Conservation (phyloP, 176 grass and related monocot species). For the Musa beccarii region DNA sequence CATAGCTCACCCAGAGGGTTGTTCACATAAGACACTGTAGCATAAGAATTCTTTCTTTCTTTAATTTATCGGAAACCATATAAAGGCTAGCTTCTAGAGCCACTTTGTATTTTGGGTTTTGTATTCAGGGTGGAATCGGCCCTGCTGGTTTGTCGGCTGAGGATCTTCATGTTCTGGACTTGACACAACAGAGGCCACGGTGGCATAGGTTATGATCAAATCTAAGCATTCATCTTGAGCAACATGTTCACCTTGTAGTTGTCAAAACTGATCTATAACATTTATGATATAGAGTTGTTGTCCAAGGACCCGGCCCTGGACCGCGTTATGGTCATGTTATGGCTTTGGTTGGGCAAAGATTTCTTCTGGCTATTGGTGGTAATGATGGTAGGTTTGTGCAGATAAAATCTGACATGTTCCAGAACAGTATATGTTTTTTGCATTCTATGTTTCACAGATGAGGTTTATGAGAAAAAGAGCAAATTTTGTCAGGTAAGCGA, state of each 20-base stretch:
- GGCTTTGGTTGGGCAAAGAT: constrained; percentile 95
- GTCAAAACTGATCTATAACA: not conserved
- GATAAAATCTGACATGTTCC: not conserved
- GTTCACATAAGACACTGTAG: too few relatives aligned
- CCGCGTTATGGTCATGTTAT: constrained; percentile 95
- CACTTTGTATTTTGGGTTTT: constrained; percentile 4
- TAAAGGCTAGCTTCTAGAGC: not conserved
- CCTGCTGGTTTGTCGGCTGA: constrained; percentile 93
- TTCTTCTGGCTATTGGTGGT: constrained; percentile 89
- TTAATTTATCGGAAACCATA: not conserved
- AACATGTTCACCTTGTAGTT: not conserved
- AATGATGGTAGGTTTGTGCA: constrained; percentile 71
- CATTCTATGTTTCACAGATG: not conserved
- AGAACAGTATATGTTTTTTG: not conserved
- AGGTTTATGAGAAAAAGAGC: constrained; percentile 13
- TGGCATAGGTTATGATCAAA: constrained; percentile 73
- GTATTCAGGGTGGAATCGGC: constrained; percentile 84
- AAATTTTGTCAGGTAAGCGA: constrained; percentile 58
- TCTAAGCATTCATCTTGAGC: not conserved
- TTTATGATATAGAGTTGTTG: constrained; percentile 57
- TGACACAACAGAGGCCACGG: constrained; percentile 75
- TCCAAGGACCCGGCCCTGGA: constrained; percentile 93
- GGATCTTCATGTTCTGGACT: constrained; percentile 93
- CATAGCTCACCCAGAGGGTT: too few relatives aligned
- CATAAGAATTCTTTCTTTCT: not conserved